Evolutionary conservation across 169 alveolate genomes (phyloP).

Genomic region (Plasmodium berghei): DNA sequence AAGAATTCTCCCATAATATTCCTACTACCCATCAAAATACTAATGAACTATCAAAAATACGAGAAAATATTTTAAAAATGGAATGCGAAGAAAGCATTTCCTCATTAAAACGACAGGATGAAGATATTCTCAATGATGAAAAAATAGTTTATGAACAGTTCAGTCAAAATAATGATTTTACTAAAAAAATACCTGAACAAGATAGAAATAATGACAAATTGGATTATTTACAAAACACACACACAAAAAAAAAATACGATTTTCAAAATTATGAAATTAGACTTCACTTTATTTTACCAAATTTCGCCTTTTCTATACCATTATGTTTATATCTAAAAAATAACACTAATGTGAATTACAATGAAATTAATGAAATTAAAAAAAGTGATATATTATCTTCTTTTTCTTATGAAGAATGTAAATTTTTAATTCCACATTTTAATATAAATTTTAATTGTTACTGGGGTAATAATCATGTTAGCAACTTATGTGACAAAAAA

Average conservation of each 20-base stretch:
- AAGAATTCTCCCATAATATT: neutral
- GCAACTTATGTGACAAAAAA: neutral
- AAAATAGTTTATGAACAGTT: neutral
- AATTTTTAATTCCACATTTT: constrained; percentile 28
- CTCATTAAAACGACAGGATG: constrained; percentile 1
- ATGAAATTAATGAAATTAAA: constrained; percentile 10
- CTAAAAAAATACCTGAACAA: neutral
- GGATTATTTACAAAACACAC: neutral
- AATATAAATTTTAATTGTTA: constrained; percentile 32
- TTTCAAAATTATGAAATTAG: constrained; percentile 44
- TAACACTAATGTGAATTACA: constrained; percentile 2
- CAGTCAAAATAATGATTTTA: constrained; percentile 1
- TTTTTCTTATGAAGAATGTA: constrained; percentile 48
- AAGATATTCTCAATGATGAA: neutral
- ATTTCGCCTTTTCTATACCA: constrained; percentile 57
- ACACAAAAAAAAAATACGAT: neutral
- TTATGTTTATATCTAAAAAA: constrained; percentile 35
- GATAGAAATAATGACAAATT: neutral
- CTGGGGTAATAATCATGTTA: neutral
- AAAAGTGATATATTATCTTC: constrained; percentile 14
- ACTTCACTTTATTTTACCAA: constrained; percentile 56
- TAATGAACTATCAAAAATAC: too few species aligned
- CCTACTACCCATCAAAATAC: neutral
- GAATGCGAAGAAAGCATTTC: neutral
- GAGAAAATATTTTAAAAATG: neutral